Evolutionary conservation across 441 rosid species (phyloP).

Genomic region (Capsella rubella): DNA sequence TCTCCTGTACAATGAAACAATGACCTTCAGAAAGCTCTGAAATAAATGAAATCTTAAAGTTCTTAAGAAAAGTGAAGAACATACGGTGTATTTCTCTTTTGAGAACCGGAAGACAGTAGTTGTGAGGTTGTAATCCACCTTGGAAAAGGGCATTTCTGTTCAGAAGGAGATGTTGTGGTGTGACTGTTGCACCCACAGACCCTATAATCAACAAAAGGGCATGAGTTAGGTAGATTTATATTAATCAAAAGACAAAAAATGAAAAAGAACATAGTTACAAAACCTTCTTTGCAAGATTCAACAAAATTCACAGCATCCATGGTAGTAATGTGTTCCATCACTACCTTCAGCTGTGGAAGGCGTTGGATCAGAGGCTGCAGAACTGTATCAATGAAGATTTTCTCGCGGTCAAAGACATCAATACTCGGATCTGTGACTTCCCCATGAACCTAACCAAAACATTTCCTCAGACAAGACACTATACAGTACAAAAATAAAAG

Average conservation of each 20-base stretch:
- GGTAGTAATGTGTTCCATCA: constrained; percentile 97
- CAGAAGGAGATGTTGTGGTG: constrained; percentile 93
- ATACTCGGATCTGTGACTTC: constrained; percentile 89
- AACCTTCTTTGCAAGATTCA: constrained; percentile 87
- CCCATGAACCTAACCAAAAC: constrained; percentile 80
- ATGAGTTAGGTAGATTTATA: background rate
- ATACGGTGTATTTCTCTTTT: constrained; percentile 89
- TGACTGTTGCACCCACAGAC: constrained; percentile 85
- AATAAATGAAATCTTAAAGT: constrained; percentile 22
- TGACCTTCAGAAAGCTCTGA: background rate
- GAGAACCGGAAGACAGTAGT: constrained; percentile 92
- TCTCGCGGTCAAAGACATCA: constrained; percentile 92
- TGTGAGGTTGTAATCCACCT: constrained; percentile 94
- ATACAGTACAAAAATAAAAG: constrained; percentile 5
- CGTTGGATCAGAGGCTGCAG: constrained; percentile 70
- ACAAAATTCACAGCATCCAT: constrained; percentile 87
- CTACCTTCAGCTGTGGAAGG: constrained; percentile 79
- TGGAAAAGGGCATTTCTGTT: constrained; percentile 81
- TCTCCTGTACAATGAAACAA: constrained; percentile 54
- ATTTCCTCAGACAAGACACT: constrained; percentile 15
- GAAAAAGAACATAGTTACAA: constrained; percentile 4
- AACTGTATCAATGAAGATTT: constrained; percentile 82
- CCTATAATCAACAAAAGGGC: constrained; percentile 51
- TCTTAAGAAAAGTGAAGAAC: constrained; percentile 25
- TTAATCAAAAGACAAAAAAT: constrained; percentile 4